These are phyloP conservation scores for Dryas drummondii DNA, from an alignment of 306 rosid species.

Conservation along the genomic window DNA sequence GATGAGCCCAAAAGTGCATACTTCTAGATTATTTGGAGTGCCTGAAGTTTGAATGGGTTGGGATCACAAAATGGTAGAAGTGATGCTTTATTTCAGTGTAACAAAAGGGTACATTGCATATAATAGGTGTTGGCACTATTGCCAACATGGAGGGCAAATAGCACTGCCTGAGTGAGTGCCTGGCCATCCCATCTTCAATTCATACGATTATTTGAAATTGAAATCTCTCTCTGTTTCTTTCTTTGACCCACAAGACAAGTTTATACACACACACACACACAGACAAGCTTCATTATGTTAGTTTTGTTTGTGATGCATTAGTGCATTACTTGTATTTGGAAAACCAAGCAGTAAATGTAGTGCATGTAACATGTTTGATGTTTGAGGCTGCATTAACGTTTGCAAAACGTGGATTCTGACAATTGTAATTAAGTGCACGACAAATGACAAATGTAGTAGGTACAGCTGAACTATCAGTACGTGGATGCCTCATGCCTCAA, in stretches of 20 bases:
- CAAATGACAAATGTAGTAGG: slow-evolving; percentile 10
- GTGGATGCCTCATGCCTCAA: slow-evolving; percentile 14
- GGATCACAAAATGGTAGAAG: neutral
- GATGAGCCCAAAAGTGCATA: too few species aligned
- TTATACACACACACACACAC: neutral
- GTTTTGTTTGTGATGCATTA: neutral
- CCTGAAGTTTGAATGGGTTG: too few species aligned
- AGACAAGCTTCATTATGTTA: neutral
- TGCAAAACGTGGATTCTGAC: slow-evolving; percentile 20
- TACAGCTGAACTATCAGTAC: slow-evolving; percentile 10
- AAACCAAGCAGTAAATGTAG: neutral
- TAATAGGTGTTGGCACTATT: neutral
- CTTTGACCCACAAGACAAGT: neutral
- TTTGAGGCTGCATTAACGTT: slow-evolving; percentile 4
- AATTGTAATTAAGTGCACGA: slow-evolving; percentile 4
- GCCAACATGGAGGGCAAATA: neutral
- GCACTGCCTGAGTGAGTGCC: neutral
- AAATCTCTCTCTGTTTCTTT: neutral
- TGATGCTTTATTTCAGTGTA: neutral
- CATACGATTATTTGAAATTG: neutral
- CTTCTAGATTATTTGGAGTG: too few species aligned
- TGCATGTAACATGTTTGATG: slow-evolving; percentile 18
- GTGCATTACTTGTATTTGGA: neutral
- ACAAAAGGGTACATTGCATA: neutral
- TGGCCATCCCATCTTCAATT: slow-evolving; percentile 1